Evolutionary conservation across 768 basidiomycete genomes (phyloP), one percentile per base, ranked within the genome.

Genomic region (Leccinum pellstonianum): DNA sequence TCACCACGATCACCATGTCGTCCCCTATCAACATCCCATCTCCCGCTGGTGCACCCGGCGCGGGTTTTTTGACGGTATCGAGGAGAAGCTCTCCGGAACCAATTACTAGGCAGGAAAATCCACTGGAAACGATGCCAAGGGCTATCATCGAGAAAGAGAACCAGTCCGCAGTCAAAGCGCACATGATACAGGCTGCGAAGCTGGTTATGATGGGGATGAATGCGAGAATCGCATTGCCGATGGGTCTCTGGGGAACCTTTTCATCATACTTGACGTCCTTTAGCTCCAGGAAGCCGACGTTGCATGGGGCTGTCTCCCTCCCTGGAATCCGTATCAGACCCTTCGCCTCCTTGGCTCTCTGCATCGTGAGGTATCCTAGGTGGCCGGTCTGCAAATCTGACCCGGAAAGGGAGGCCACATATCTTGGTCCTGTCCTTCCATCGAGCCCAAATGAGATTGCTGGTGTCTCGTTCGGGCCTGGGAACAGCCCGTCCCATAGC

Each of bases 401-500:
- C 9, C 74, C 75, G 31, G 75, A 74, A 19, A 72, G 53, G 6
- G 62, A 52, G 0, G 66, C 65, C 8, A 68, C 43, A 31, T 71
- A 75, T 31, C 55, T 65, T 15, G 73, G 73, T 15, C 73, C 75
- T 5, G 12, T 5, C 31, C 59, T 62, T 23, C 73, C 75, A 46
- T 68, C 71, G 5, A 76, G 61, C 6, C 64, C 72, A 33, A 76
- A 73, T 7, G 66, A 57, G n/a, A 64, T 29, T n/a, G 66, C 67
- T 5, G 72, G 73, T 3, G 67, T 60, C 8, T 63, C 63, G 59
- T 68, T 67, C 17, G 60, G 62, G 11, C 73, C 74, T 7, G 73
- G 74, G 51, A 70, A 76, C 1, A 75, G 58, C 9, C 71, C 74
- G 54, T 70, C 67, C 73, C 73, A 75, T 49, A 75, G 21, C 19